These are phyloP conservation scores for Vigna radiata DNA, from an alignment of 306 rosid genomes.

Conservation along the genomic window DNA sequence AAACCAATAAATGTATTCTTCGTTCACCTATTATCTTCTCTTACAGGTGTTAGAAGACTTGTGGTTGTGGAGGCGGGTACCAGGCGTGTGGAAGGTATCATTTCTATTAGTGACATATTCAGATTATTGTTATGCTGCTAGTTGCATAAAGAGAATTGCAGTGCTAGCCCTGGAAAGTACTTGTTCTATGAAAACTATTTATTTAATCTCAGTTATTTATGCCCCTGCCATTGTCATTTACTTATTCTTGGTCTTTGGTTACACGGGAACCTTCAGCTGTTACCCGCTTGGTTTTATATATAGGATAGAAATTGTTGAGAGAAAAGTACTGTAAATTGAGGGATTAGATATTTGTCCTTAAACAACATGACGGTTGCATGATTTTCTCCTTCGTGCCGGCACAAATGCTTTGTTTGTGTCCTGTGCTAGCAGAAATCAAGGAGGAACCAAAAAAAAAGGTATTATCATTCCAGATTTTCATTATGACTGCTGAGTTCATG, in stretches of 20 bases:
- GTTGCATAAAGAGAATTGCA: conserved; percentile 30
- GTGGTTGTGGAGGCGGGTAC: conserved; percentile 67
- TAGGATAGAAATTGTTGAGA: background rate
- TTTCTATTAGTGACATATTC: conserved; percentile 69
- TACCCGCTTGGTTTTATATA: conserved; percentile 14
- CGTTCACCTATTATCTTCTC: background rate
- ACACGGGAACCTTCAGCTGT: conserved; percentile 33
- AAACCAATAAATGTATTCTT: background rate
- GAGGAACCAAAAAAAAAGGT: conserved; percentile 5
- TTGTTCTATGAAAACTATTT: conserved; percentile 32
- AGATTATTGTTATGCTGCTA: conserved; percentile 60
- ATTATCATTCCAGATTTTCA: background rate
- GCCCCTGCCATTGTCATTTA: conserved; percentile 30
- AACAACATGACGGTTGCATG: conserved; percentile 12
- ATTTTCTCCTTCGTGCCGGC: conserved; percentile 41
- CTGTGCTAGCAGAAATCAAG: conserved; percentile 33
- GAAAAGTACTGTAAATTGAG: conserved; percentile 54
- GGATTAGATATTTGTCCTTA: conserved; percentile 32
- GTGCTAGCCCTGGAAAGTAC: conserved; percentile 30
- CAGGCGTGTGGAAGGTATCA: conserved; percentile 74
- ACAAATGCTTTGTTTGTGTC: background rate
- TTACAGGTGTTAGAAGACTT: conserved; percentile 60
- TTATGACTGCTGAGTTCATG: too few species aligned
- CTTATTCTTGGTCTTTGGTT: conserved; percentile 34
- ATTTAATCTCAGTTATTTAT: conserved; percentile 36